A percentile compares a stretch with the other conserved stretches of the same genome.
Conservation (phyloP, 495 filamentous ascomycete genomes). For the Neurospora sp. region DNA sequence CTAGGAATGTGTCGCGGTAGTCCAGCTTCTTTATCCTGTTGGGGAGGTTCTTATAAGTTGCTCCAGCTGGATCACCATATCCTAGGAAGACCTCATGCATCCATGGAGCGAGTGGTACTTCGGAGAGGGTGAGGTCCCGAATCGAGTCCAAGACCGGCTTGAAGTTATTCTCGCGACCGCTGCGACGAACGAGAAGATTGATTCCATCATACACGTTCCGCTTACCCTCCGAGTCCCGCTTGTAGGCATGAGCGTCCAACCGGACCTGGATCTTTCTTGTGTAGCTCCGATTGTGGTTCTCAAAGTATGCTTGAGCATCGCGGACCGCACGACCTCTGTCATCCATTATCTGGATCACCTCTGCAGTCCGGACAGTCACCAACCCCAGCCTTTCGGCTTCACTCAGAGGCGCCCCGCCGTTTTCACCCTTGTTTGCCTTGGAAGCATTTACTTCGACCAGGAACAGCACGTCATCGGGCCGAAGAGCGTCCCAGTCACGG, state of each 20-base stretch:
- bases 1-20: slow-evolving; percentile 85
- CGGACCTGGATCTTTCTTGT: slow-evolving; percentile 67
- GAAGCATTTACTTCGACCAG: slow-evolving; percentile 62
- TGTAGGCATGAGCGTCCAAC: slow-evolving; percentile 71
- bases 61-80: slow-evolving; percentile 83
- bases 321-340: slow-evolving; percentile 72
- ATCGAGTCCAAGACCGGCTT: slow-evolving; percentile 89
- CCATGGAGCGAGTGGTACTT: slow-evolving; percentile 82
- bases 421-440: slow-evolving; percentile 41
- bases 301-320: slow-evolving; percentile 39
- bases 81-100: slow-evolving; percentile 94
- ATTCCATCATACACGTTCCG: slow-evolving; percentile 74
- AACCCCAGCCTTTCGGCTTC: slow-evolving; percentile 54
- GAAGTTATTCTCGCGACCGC: slow-evolving; percentile 93
- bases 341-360: slow-evolving; percentile 80
- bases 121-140: slow-evolving; percentile 71
- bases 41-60: slow-evolving; percentile 72
- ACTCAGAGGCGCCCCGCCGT: slow-evolving; percentile 39
- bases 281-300: slow-evolving; percentile 32
- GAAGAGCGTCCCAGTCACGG: slow-evolving; percentile 84
- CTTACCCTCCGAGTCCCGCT: slow-evolving; percentile 68
- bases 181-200: slow-evolving; percentile 78
- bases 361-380: slow-evolving; percentile 66
- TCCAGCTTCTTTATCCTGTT: slow-evolving; percentile 71
- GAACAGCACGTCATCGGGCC: slow-evolving; percentile 84